Base-by-base conservation (phyloP, 331 rosid species). In the Quercus phellos region DNA sequence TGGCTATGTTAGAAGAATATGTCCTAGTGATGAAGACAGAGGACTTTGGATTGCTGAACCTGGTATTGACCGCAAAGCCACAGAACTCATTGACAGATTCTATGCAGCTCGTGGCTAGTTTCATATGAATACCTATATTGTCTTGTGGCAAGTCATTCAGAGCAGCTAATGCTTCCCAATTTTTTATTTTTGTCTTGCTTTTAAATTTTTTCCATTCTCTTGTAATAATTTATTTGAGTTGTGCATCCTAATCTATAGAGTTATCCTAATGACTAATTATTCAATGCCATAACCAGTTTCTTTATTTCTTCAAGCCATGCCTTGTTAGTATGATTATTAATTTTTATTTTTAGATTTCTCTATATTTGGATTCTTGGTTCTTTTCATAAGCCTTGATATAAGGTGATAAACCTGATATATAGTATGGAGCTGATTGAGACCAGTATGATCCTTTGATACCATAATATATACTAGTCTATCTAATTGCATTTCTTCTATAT, bases 21-120 rank as follows among this genome's bases (percentile, higher is more conserved):
- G 88, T 85, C 85, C 93, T 1, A 94, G 98, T 13, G 98, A 94
- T 72, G 93, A 89, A 78, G 98, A 90, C 66, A 84, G 91, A 84
- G 86, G 90, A 0, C 79, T 87, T 1, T 92, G 97, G 97, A 87
- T 89, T 53, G 96, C 93, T 21, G 97, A 92, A 78, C 98, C 98
- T 50, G 97, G 97, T 38, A 94, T 94, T 66, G 98, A 94, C 78
- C 78, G 73, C 3, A 92, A 83, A 76, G 98, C 98, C 2, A 79
- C 93, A 22, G 97, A 85, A 76, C 90, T 92, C 87, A 94, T 94
- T 75, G 91, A 89, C 59, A 88, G 83, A 76, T 92, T 94, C 81
- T 83, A 94, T 59, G 97, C 86, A 26, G n/a, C 80, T 9, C 84
- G 93, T 38, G 90, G 81, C 77, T 80, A 88, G 0, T 88, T 89